Conservation (phyloP, 257 asterid species). For the Gentiana straminea region DNA sequence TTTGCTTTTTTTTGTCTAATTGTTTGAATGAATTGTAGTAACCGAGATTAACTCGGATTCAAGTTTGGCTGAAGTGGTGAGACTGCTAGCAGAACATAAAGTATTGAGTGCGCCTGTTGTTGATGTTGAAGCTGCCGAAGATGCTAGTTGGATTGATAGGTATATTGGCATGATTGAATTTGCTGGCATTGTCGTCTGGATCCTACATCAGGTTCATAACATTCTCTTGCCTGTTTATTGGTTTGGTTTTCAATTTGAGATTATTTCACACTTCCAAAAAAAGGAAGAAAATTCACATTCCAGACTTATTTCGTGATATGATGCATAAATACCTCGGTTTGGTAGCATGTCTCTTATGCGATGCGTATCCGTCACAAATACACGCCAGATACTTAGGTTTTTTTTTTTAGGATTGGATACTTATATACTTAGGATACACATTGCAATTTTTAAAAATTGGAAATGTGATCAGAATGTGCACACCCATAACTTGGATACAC, state of each 20-base stretch:
- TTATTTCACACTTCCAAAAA: too few species aligned
- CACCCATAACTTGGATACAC: too few species aligned
- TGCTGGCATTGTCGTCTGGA: constrained; percentile 98
- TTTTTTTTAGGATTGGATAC: too few species aligned
- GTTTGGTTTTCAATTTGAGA: neutral
- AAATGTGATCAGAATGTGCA: too few species aligned
- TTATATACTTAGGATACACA: too few species aligned
- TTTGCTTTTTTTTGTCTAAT: neutral
- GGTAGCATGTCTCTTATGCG: too few species aligned
- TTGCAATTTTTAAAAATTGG: too few species aligned
- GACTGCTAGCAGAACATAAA: constrained; percentile 57
- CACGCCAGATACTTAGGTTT: too few species aligned
- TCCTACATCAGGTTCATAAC: constrained; percentile 70
- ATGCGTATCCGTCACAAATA: too few species aligned
- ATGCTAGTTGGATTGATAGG: constrained; percentile 95
- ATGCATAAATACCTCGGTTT: too few species aligned
- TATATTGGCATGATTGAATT: constrained; percentile 88
- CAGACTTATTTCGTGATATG: too few species aligned
- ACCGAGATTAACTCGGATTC: constrained; percentile 81
- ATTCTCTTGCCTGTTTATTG: neutral
- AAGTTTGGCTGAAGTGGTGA: constrained; percentile 78
- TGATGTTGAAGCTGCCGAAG: constrained; percentile 83
- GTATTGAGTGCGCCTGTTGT: constrained; percentile 85
- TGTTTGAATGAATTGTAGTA: constrained; percentile 27
- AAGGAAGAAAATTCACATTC: too few species aligned